Evolutionary conservation across 2,329 filamentous ascomycete genomes (phyloP).

Genomic region (Helotiales sp.): DNA sequence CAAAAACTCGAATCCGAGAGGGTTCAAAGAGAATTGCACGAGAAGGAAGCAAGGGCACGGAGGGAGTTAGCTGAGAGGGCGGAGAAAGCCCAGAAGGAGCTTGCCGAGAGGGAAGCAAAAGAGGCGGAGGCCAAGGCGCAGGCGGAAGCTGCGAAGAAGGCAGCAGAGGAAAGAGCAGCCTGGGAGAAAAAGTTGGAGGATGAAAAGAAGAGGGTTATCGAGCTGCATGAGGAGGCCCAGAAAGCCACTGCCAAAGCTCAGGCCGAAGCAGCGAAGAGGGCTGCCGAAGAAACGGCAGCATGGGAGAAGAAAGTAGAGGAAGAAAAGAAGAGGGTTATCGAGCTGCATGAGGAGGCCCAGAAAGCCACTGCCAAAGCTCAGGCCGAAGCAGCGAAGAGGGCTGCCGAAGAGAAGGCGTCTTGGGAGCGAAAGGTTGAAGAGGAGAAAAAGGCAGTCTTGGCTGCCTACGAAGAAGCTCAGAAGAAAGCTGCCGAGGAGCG

Average conservation of each 20-base stretch:
- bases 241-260: conserved; percentile 45
- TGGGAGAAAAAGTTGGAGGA: conserved; percentile 36
- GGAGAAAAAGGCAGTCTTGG: conserved; percentile 23
- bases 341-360: conserved; percentile 27
- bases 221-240: conserved; percentile 33
- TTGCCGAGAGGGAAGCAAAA: conserved; percentile 38
- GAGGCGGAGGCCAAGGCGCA: conserved; percentile 45
- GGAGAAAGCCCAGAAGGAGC: conserved; percentile 44
- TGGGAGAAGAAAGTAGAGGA: conserved; percentile 42
- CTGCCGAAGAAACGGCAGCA: conserved; percentile 46
- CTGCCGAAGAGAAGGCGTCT: conserved; percentile 19
- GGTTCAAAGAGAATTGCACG: conserved; percentile 46
- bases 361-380: conserved; percentile 21
- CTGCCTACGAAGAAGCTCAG: conserved; percentile 21
- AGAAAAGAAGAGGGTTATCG: conserved; percentile 46
- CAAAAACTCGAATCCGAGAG: conserved; percentile 47
- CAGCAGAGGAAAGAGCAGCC: conserved; percentile 43
- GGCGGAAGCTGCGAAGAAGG: conserved; percentile 48
- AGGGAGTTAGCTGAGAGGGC: conserved; percentile 43
- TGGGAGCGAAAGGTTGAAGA: conserved; percentile 25
- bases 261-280: conserved; percentile 43
- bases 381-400: conserved; percentile 18
- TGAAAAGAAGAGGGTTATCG: conserved; percentile 39
- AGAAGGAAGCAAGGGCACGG: conserved; percentile 37
- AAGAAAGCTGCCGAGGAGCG: conserved; percentile 20